These are phyloP conservation scores for Daldinia vernicosa DNA, from an alignment of 495 filamentous ascomycete genomes.

Conservation along the genomic window DNA sequence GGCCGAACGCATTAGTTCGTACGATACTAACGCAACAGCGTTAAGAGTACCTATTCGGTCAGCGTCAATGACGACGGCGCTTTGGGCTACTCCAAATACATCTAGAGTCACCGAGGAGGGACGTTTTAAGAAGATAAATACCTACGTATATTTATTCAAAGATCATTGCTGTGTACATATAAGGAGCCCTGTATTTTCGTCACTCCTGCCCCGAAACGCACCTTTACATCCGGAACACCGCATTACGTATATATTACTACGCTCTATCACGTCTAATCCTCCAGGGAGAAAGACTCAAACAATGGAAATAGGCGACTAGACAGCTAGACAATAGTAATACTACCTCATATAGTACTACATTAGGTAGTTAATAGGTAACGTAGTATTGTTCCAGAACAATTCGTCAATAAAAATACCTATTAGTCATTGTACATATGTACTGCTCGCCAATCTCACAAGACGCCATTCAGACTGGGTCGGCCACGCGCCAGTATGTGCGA, in stretches of 20 bases:
- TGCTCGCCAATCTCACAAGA: constrained; percentile 33
- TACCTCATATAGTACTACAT: background rate
- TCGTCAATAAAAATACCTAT: constrained; percentile 6
- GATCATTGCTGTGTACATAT: no score
- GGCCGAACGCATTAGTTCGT: background rate
- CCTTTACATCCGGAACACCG: background rate
- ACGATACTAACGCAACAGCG: background rate
- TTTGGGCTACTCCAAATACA: background rate
- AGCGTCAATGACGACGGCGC: no score
- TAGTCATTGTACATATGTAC: constrained; percentile 33
- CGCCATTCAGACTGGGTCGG: constrained; percentile 2
- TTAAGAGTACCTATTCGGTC: no score
- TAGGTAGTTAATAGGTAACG: constrained; percentile 18
- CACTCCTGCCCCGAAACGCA: background rate
- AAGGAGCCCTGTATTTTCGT: background rate
- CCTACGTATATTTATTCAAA: no score
- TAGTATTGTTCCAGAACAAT: constrained; percentile 39
- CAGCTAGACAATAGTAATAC: background rate
- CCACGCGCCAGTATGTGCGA: constrained; percentile 21
- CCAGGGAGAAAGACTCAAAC: background rate
- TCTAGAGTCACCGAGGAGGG: background rate
- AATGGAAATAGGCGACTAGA: background rate
- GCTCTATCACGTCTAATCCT: background rate
- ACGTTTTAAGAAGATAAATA: background rate
- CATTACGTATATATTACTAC: background rate